Base-by-base conservation (phyloP, 1,284 basidiomycete species). In the Cryptococcus hybrid region DNA sequence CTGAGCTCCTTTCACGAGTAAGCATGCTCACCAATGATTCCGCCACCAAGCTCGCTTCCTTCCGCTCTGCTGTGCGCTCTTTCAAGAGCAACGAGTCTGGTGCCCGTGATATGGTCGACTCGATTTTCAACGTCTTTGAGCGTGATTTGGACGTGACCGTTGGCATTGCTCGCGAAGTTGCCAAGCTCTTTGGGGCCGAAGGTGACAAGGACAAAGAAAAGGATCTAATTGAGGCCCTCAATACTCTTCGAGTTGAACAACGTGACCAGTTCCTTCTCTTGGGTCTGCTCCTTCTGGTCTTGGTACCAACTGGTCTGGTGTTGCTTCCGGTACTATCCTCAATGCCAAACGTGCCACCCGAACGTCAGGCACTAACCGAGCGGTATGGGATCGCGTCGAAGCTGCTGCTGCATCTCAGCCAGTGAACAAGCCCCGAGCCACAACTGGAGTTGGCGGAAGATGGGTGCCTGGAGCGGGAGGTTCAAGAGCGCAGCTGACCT, bases 361-460 rank as follows among this genome's bases (percentile, higher is more conserved):
- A 0, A 80, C 85, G 0, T 39, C 45, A 9, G 64, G 70, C 6
- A 53, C 60, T 38, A 83, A 84, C 2, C 81, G 82, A 56, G 82
- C 85, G 3, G 84, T 96, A 0, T 92, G 85, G 87, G 90, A 90
- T 64, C 86, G 91, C 30, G 92, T 96, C 43, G 92, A 90, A 18
- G 85, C 85, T 55, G 92, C 90, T 0, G 92, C 91, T 1, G 81
- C 82, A 3, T 84, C 85, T 1, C 80, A 82, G 5, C 80, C 80
- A 55, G 56, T 73, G n/a, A 62, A 78, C 72, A 47, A 82, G 74
- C 57, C 85, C 64, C 53, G 54, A 46, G 63, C 68, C 7, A 47
- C 47, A 34, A 47, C 47, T 7, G 47, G 47, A 15, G 47, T 39
- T 7, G 38, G 92, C 90, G 0, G 47, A 24, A 35, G 11, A 30